These are phyloP conservation scores for Afroboletus lepidellus DNA, from an alignment of 1,284 basidiomycete species.

Conservation along the genomic window DNA sequence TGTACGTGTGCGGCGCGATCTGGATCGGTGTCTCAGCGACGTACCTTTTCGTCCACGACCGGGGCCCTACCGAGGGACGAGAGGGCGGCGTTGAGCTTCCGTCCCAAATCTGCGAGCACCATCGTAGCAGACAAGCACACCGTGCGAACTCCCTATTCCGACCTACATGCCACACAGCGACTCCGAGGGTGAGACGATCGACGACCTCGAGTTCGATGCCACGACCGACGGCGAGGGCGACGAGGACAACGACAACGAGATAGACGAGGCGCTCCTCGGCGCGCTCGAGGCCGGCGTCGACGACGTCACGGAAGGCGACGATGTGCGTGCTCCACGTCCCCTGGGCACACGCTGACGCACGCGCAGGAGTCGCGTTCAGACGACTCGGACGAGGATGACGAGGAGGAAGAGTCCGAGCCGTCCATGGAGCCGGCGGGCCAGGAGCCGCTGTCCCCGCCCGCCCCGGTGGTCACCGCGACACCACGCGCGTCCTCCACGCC, in stretches of 20 bases:
- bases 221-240: conserved; percentile 47
- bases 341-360: conserved; percentile 10
- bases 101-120: conserved; percentile 96
- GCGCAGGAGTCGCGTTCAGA: conserved; percentile 49
- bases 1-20: conserved; percentile 41
- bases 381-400: conserved; percentile 60
- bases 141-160: conserved; percentile 25
- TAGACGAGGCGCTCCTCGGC: conserved; percentile 55
- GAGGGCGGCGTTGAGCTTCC: conserved; percentile 91
- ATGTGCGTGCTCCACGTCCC: conserved; percentile 41
- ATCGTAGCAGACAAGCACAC: conserved; percentile 48
- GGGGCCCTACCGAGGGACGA: conserved; percentile 86
- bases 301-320: conserved; percentile 64
- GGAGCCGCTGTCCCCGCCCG: conserved; percentile 31
- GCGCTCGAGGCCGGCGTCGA: conserved; percentile 50
- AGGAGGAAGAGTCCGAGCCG: conserved; percentile 42
- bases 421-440: conserved; percentile 24
- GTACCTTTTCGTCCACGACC: conserved; percentile 86
- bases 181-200: conserved; percentile 62
- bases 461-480: conserved; percentile 17
- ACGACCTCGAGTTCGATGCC: conserved; percentile 53
- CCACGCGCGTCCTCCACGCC: conserved; percentile 29
- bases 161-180: conserved; percentile 53
- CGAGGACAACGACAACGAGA: conserved; percentile 43
- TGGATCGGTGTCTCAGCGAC: conserved; percentile 15